phyloP scores from a whole-genome alignment of 441 rosid species.

The Adansonia gregorii region DNA sequence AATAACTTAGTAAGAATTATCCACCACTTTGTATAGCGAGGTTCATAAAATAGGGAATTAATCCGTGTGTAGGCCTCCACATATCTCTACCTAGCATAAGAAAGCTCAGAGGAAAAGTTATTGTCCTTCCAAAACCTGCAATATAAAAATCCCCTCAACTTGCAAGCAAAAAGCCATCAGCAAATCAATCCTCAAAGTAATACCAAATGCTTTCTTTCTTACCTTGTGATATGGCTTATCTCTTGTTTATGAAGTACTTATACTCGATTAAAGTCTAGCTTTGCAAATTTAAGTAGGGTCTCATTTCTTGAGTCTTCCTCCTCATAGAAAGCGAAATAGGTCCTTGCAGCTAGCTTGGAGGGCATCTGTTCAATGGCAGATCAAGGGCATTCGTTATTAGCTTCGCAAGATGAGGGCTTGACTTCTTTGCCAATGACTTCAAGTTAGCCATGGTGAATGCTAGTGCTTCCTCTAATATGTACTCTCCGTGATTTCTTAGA shows the following conservation, averaged over 20 bases:
- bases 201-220: not conserved
- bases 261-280: not conserved
- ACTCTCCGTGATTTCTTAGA: conserved; percentile 15
- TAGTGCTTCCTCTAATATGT: conserved; percentile 16
- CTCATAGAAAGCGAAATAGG: not conserved
- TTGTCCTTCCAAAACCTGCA: conserved; percentile 5
- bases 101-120: not conserved
- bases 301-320: not conserved
- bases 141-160: not conserved
- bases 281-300: not conserved
- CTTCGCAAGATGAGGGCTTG: not conserved
- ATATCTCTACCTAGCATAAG: conserved; percentile 13
- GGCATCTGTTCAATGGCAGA: conserved; percentile 9
- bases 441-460: conserved; percentile 4
- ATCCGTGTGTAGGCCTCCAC: not conserved
- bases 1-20: not conserved
- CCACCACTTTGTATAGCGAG: not conserved
- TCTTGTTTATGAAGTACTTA: not conserved
- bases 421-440: not conserved
- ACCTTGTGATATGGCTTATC: conserved; percentile 1
- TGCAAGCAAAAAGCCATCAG: not conserved
- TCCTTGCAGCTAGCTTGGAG: conserved; percentile 20
- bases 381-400: not conserved
- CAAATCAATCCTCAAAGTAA: not conserved
- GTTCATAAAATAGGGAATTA: not conserved